Evolutionary conservation across 306 rosid genomes (phyloP).

Genomic region (Rosa rugosa): DNA sequence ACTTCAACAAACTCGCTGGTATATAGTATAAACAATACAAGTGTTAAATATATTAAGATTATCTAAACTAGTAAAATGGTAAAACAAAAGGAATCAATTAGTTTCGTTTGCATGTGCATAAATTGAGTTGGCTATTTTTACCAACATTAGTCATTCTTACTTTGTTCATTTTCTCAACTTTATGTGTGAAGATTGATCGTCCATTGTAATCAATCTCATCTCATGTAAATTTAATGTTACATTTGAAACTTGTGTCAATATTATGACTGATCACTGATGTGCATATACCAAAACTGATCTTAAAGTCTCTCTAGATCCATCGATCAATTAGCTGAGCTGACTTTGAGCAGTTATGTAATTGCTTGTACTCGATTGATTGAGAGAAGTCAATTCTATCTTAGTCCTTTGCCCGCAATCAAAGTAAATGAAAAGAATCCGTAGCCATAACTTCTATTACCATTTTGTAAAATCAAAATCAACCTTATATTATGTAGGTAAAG

Average conservation of each 20-base stretch:
- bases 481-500: not conserved
- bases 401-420: not conserved
- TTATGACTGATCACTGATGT: not conserved
- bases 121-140: too few relatives aligned
- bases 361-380: not conserved
- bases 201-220: too few relatives aligned
- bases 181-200: too few relatives aligned
- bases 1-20: too few relatives aligned
- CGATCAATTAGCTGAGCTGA: not conserved
- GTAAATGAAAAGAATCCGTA: not conserved
- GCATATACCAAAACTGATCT: not conserved
- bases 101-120: too few relatives aligned
- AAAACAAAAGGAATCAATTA: too few relatives aligned
- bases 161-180: too few relatives aligned
- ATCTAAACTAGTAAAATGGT: too few relatives aligned
- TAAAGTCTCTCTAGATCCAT: not conserved
- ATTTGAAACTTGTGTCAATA: not conserved
- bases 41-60: too few relatives aligned
- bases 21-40: too few relatives aligned
- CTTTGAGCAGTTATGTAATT: not conserved
- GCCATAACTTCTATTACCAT: not conserved
- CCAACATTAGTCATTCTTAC: too few relatives aligned
- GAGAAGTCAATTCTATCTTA: not conserved
- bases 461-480: not conserved
- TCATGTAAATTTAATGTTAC: not conserved